Conservation (phyloP, 257 asterid species). For the Solanum chiquidenum region DNA sequence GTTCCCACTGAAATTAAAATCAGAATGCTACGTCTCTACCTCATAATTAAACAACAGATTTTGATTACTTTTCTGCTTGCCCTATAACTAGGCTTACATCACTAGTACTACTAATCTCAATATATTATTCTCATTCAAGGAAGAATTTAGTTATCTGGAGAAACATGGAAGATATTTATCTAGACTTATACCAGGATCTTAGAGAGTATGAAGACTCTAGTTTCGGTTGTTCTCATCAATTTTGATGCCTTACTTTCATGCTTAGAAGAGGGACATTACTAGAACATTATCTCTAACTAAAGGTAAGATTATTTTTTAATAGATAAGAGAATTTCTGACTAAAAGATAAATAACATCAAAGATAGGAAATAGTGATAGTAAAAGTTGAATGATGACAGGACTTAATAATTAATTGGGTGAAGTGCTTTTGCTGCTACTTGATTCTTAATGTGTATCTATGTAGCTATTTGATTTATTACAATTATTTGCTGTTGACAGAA, state of each 20-base stretch:
- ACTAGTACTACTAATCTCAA: background rate
- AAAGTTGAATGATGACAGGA: background rate
- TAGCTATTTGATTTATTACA: background rate
- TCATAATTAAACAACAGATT: background rate
- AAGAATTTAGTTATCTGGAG: background rate
- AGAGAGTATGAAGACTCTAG: background rate
- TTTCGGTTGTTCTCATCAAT: background rate
- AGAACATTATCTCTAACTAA: background rate
- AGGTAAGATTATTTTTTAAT: background rate
- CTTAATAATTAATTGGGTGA: background rate
- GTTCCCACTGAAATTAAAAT: background rate
- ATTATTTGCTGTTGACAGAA: slow-evolving; percentile 35
- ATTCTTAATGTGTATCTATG: background rate
- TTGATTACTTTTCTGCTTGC: background rate
- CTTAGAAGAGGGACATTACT: background rate
- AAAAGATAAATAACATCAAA: background rate
- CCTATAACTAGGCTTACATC: background rate
- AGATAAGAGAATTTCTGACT: background rate
- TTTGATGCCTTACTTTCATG: background rate
- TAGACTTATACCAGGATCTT: background rate
- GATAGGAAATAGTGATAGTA: background rate
- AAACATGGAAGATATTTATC: background rate
- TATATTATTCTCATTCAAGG: background rate
- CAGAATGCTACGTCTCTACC: background rate
- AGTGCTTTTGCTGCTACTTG: background rate